Conservation (phyloP, 495 filamentous ascomycete genomes). For the Tuber aestivum region DNA sequence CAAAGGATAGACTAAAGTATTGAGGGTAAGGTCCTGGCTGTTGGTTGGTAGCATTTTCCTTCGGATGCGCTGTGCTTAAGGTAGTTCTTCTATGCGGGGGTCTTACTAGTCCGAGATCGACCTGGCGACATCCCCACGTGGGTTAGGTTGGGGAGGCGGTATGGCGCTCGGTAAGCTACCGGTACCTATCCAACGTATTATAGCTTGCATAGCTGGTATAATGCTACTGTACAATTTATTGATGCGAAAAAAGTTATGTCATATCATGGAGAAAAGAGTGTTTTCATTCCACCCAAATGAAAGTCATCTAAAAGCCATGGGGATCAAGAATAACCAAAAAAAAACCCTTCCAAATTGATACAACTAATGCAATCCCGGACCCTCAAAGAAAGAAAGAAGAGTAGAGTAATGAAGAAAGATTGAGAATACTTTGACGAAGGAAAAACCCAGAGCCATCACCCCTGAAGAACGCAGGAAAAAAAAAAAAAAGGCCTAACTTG, state of each 20-base stretch:
- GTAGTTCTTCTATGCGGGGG: background rate
- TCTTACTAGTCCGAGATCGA: background rate
- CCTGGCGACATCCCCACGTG: background rate
- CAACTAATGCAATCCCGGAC: background rate
- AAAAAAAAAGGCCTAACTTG: background rate
- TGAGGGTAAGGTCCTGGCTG: background rate
- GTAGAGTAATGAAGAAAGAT: background rate
- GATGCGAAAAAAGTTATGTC: background rate
- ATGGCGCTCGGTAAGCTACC: too few relatives aligned
- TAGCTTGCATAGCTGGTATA: background rate
- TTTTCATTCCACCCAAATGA: background rate
- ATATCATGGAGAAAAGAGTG: background rate
- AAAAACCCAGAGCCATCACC: background rate
- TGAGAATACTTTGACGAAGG: background rate
- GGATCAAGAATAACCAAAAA: background rate
- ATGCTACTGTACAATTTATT: background rate
- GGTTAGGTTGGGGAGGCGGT: background rate
- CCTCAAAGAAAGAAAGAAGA: background rate
- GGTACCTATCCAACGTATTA: background rate
- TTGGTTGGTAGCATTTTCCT: background rate
- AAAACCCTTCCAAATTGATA: background rate
- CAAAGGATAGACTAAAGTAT: background rate
- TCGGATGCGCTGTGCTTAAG: background rate
- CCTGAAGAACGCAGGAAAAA: background rate
- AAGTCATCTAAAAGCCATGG: background rate